Conservation (phyloP, 164 flowering plant genomes). For the Vitis rotundifolia region DNA sequence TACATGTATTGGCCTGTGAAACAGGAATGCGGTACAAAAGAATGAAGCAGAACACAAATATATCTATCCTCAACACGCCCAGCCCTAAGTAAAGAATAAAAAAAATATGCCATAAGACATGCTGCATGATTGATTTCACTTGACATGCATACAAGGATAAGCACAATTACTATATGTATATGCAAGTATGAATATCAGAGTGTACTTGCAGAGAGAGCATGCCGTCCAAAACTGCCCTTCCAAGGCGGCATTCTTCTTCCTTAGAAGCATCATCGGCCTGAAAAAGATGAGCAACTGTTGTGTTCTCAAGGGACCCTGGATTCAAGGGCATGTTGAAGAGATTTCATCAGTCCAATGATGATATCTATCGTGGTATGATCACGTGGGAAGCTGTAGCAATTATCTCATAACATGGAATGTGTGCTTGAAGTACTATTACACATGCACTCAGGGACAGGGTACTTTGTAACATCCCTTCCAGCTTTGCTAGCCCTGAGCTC, state of each 20-base stretch:
- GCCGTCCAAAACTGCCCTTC: neutral
- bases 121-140: neutral
- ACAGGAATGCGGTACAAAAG: constrained; percentile 12
- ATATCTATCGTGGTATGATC: neutral
- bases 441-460: constrained; percentile 94
- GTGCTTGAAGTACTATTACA: constrained; percentile 38
- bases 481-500: constrained; percentile 70
- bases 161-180: neutral
- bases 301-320: constrained; percentile 11
- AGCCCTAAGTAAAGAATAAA: constrained; percentile 5
- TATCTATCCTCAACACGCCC: neutral
- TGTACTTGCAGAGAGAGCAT: neutral
- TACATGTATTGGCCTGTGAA: constrained; percentile 8
- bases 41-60: constrained; percentile 8
- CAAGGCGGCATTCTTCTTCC: neutral
- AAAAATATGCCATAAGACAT: constrained; percentile 2
- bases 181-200: neutral
- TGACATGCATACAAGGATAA: neutral
- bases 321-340: constrained; percentile 3
- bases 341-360: neutral
- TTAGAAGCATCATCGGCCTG: constrained; percentile 20
- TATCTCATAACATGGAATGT: constrained; percentile 1
- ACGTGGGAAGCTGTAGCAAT: neutral
- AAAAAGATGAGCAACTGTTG: neutral
- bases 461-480: constrained; percentile 90